Conservation (phyloP, 2,329 filamentous ascomycete species). For the Neopestalotiopsis clavispora region DNA sequence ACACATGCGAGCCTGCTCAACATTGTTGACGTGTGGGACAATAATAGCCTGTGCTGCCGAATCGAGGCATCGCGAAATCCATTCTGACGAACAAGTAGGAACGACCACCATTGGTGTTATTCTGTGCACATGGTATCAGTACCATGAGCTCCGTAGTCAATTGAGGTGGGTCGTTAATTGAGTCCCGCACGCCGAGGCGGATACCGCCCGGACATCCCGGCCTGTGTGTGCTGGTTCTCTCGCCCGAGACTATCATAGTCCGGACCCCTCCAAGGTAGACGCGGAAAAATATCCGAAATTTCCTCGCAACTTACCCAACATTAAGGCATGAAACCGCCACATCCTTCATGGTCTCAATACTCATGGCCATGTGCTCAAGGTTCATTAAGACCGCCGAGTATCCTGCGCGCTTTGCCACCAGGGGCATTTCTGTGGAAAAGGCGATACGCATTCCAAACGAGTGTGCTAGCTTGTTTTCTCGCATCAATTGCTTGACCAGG, state of each 20-base stretch:
- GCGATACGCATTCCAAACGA: constrained; percentile 21
- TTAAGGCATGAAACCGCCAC: constrained; percentile 19
- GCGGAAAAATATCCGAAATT: too few species aligned
- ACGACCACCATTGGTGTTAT: constrained; percentile 21
- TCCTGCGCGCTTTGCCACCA: constrained; percentile 18
- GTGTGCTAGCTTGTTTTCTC: constrained; percentile 19
- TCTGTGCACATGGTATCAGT: not conserved
- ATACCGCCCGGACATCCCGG: too few species aligned
- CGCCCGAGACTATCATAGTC: too few species aligned
- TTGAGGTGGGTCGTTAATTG: not conserved
- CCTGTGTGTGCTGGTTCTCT: too few species aligned
- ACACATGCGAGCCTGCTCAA: constrained; percentile 19
- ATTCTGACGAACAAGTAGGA: constrained; percentile 17
- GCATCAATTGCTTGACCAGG: constrained; percentile 21
- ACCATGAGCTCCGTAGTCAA: not conserved
- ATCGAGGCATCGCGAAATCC: constrained; percentile 21
- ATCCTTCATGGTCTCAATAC: constrained; percentile 21
- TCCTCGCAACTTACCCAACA: constrained; percentile 17
- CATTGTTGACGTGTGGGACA: constrained; percentile 20
- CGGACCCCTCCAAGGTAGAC: too few species aligned
- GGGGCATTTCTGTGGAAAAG: constrained; percentile 20
- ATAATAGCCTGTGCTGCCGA: constrained; percentile 19
- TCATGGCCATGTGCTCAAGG: constrained; percentile 22
- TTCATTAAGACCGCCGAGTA: constrained; percentile 21
- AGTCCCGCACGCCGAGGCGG: too few species aligned